Evolutionary conservation across 352 stramenopile species (phyloP).

Genomic region (Phytopythium cucurbitacearum): DNA sequence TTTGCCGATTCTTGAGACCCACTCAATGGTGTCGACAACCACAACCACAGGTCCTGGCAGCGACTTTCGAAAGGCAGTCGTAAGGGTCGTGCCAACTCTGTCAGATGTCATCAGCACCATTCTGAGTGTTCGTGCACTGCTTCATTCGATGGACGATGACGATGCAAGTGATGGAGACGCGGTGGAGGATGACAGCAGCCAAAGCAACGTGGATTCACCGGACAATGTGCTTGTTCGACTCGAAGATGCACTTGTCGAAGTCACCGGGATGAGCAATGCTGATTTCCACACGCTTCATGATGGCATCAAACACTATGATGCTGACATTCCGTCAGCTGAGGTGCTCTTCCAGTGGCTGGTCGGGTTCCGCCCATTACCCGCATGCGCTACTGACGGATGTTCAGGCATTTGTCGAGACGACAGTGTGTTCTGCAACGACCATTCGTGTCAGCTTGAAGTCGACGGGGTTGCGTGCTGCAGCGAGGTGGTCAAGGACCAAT

Average conservation of each 20-base stretch:
- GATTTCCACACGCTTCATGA: conserved; percentile 32
- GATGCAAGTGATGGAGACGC: background rate
- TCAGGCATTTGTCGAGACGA: conserved; percentile 18
- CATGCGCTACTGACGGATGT: conserved; percentile 29
- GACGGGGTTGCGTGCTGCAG: conserved; percentile 20
- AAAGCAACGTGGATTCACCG: background rate
- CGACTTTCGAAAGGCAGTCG: conserved; percentile 3
- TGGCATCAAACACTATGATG: conserved; percentile 62
- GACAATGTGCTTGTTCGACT: background rate
- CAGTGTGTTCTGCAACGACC: conserved; percentile 22
- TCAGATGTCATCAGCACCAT: conserved; percentile 15
- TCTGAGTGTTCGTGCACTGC: conserved; percentile 1
- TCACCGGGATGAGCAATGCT: conserved; percentile 12
- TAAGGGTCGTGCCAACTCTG: conserved; percentile 15
- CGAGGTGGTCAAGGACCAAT: conserved; percentile 14
- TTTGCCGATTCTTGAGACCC: conserved; percentile 19
- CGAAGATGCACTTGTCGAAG: background rate
- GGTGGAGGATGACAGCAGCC: too few relatives aligned
- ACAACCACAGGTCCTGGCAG: background rate
- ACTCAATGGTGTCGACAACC: conserved; percentile 6
- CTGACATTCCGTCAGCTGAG: conserved; percentile 37
- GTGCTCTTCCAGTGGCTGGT: conserved; percentile 59
- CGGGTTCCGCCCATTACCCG: conserved; percentile 41
- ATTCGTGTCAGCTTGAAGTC: conserved; percentile 23
- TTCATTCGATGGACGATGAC: background rate